Percentiles rank a stretch among this genome's conserved stretches.
Conservation (phyloP, 2,329 filamentous ascomycete species). For the Aureobasidium sp. region DNA sequence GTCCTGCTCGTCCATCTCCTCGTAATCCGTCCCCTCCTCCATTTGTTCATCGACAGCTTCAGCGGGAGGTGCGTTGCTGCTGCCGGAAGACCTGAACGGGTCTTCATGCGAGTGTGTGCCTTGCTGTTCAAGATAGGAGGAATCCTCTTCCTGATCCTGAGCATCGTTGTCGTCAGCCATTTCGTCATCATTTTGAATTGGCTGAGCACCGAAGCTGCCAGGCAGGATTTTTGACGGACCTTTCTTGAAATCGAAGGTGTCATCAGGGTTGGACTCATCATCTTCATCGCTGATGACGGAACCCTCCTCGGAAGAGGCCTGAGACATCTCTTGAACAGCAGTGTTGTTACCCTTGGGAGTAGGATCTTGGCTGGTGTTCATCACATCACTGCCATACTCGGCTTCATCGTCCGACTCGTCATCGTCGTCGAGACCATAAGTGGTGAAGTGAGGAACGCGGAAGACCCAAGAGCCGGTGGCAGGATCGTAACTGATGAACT, state of each 20-base stretch:
- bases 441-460: slow-evolving; percentile 91
- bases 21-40: slow-evolving; percentile 50
- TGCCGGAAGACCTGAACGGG: slow-evolving; percentile 14
- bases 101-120: slow-evolving; percentile 14
- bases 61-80: slow-evolving; percentile 3
- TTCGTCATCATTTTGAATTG: slow-evolving; percentile 49
- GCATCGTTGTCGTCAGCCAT: slow-evolving; percentile 35
- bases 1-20: slow-evolving; percentile 59
- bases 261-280: slow-evolving; percentile 37
- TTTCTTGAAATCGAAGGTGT: slow-evolving; percentile 49
- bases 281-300: slow-evolving; percentile 32
- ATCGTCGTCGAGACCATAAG: slow-evolving; percentile 74
- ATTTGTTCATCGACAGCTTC: slow-evolving; percentile 1
- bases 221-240: slow-evolving; percentile 59
- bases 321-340: slow-evolving; percentile 14
- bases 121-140: slow-evolving; percentile 16
- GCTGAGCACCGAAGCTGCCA: slow-evolving; percentile 60
- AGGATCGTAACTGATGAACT: slow-evolving; percentile 71
- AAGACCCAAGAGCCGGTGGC: slow-evolving; percentile 85
- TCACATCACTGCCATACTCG: neutral
- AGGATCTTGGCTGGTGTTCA: slow-evolving; percentile 7
- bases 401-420: slow-evolving; percentile 45
- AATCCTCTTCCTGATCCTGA: slow-evolving; percentile 45
- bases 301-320: slow-evolving; percentile 24
- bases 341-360: slow-evolving; percentile 16